phyloP scores from a whole-genome alignment of 2,329 filamentous ascomycete genomes.

The Aspergillus tubingensis region DNA sequence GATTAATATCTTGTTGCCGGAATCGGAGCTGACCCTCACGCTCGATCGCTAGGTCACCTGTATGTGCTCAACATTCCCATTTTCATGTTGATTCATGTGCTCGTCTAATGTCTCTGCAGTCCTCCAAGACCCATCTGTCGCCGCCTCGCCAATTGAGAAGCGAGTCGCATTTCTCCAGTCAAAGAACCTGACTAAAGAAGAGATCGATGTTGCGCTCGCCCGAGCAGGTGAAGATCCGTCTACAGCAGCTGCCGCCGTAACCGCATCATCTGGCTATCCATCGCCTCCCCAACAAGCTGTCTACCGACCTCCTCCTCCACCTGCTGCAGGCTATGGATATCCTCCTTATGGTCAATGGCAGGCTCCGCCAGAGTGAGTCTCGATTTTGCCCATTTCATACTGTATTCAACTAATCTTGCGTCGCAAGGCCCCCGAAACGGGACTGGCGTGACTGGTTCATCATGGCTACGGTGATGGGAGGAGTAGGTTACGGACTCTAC shows the following conservation, averaged over 20 bases:
- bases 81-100: slow-evolving; percentile 3
- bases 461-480: slow-evolving; percentile 93
- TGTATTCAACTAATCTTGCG: slow-evolving; percentile 1
- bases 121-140: slow-evolving; percentile 90
- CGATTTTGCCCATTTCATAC: not conserved
- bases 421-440: slow-evolving; percentile 63
- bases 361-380: slow-evolving; percentile 55
- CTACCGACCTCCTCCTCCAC: slow-evolving; percentile 45
- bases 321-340: slow-evolving; percentile 51
- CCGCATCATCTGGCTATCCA: slow-evolving; percentile 51
- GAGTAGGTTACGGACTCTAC: slow-evolving; percentile 86
- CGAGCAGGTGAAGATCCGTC: slow-evolving; percentile 66
- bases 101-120: slow-evolving; percentile 55
- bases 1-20: slow-evolving; percentile 31
- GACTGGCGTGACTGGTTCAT: slow-evolving; percentile 99
- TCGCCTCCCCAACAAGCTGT: slow-evolving; percentile 44
- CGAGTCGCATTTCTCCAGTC: slow-evolving; percentile 89
- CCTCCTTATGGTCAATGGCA: slow-evolving; percentile 57
- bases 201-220: slow-evolving; percentile 81
- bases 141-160: slow-evolving; percentile 87
- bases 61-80: slow-evolving; percentile 36
- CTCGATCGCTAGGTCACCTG: slow-evolving; percentile 50
- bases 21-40: slow-evolving; percentile 27
- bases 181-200: slow-evolving; percentile 95
- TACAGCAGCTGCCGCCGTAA: slow-evolving; percentile 46